Evolutionary conservation across 331 rosid genomes (phyloP).

Genomic region (Malus hybrid): DNA sequence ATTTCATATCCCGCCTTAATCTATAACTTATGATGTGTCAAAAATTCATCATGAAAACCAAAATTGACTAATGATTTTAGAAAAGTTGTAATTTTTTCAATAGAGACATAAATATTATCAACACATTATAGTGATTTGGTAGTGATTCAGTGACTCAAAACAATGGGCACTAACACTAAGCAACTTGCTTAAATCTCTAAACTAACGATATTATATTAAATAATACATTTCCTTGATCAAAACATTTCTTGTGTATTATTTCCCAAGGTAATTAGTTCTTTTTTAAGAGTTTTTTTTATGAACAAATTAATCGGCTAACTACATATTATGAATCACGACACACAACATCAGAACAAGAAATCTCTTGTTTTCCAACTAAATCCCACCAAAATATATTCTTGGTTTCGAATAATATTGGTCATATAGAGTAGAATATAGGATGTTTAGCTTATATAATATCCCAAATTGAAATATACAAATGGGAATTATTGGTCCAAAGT

Average conservation of each 20-base stretch:
- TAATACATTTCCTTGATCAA: neutral
- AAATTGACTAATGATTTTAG: neutral
- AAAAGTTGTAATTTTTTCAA: neutral
- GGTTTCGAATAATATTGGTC: neutral
- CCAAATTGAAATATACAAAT: conserved; percentile 15
- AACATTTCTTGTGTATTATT: conserved; percentile 3
- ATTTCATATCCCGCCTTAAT: no score
- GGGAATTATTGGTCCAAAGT: neutral
- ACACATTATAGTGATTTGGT: conserved; percentile 1
- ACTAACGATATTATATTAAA: neutral
- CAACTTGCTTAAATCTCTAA: conserved; percentile 16
- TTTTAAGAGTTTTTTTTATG: neutral
- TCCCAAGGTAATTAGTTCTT: neutral
- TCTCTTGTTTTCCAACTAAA: conserved; percentile 5
- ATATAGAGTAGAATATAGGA: no score
- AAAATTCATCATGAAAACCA: neutral
- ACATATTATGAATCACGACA: conserved; percentile 10
- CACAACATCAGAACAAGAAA: conserved; percentile 9
- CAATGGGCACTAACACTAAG: conserved; percentile 10
- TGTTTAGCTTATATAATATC: neutral
- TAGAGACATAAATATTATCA: no score
- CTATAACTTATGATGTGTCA: no score
- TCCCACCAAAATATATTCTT: neutral
- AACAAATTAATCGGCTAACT: neutral
- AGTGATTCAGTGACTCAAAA: conserved; percentile 26